phyloP scores from a whole-genome alignment of 2,329 filamentous ascomycete species.

The Triangularia setosa region DNA sequence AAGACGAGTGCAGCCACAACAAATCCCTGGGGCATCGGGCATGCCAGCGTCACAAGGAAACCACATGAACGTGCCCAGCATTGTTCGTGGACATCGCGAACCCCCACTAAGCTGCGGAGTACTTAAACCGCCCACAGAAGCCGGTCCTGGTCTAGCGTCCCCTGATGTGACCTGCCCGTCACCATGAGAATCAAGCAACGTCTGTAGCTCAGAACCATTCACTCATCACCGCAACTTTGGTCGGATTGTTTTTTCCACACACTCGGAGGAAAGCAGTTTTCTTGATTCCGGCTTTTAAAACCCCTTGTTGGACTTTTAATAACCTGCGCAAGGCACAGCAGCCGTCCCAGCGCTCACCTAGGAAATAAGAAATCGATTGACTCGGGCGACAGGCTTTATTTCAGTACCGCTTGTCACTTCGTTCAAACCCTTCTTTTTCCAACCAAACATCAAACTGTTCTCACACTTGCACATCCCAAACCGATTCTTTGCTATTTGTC shows the following conservation, averaged over 20 bases:
- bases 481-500: background rate
- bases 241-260: background rate
- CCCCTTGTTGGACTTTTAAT: background rate
- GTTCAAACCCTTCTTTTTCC: background rate
- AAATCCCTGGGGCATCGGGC: background rate
- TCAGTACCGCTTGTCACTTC: background rate
- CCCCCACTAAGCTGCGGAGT: conserved; percentile 1
- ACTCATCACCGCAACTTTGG: background rate
- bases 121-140: background rate
- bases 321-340: background rate
- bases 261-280: background rate
- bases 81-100: background rate
- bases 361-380: background rate
- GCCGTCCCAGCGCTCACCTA: background rate
- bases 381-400: background rate
- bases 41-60: background rate
- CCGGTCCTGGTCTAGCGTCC: conserved; percentile 5
- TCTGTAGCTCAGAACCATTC: background rate
- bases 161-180: conserved; percentile 2
- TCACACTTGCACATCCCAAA: background rate
- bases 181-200: conserved; percentile 6
- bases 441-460: background rate
- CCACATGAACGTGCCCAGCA: background rate
- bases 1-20: background rate
- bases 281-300: background rate